Conservation (phyloP, 179 eudicot species). For the Heliamphora pulchella region DNA sequence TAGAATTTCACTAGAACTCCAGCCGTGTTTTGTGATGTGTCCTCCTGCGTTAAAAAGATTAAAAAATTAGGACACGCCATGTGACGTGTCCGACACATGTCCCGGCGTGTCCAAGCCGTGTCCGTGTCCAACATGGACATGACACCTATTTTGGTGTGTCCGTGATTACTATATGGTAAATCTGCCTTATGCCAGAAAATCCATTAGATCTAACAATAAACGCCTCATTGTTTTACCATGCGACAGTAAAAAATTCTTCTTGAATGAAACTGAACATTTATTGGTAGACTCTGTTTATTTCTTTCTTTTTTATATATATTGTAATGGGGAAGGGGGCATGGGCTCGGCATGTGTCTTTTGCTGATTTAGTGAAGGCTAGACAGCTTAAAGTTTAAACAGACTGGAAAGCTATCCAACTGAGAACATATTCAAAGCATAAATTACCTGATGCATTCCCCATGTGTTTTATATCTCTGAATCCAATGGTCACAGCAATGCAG, state of each 20-base stretch:
- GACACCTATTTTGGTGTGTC: too few relatives aligned
- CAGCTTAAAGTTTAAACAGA: too few relatives aligned
- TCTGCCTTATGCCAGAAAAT: neutral
- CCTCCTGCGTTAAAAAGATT: too few relatives aligned
- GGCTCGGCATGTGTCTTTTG: too few relatives aligned
- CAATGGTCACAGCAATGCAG: conserved; percentile 87
- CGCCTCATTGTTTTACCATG: neutral
- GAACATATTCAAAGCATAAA: conserved; percentile 5
- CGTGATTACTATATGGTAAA: neutral
- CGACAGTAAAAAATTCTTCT: neutral
- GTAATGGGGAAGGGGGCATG: too few relatives aligned
- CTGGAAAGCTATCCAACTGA: neutral
- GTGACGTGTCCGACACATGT: too few relatives aligned
- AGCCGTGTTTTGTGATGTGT: too few relatives aligned
- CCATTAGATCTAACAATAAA: conserved; percentile 5
- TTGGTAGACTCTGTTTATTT: neutral
- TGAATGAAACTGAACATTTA: neutral
- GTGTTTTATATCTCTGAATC: conserved; percentile 82
- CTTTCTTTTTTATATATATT: neutral
- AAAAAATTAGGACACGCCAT: too few relatives aligned
- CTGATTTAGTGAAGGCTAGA: too few relatives aligned
- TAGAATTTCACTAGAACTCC: too few relatives aligned
- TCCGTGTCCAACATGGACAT: too few relatives aligned
- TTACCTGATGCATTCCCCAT: conserved; percentile 95
- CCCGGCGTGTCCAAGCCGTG: too few relatives aligned